phyloP scores from a whole-genome alignment of 768 basidiomycete species.

The Pulveroboletus sp. region DNA sequence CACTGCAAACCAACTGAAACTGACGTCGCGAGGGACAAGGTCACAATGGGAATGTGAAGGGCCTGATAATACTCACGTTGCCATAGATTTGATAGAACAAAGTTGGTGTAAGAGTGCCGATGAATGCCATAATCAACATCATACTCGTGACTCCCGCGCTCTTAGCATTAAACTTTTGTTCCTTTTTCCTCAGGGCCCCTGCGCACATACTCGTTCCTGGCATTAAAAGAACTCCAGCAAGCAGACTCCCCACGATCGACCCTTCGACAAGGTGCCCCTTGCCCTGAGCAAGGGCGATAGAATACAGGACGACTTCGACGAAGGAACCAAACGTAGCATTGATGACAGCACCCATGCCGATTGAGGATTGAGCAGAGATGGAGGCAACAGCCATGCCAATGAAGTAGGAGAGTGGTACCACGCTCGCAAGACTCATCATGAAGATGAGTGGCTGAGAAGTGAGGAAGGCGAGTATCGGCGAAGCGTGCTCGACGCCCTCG shows the following conservation, averaged over 20 bases:
- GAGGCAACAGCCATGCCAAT: slow-evolving; percentile 99
- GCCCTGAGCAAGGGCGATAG: slow-evolving; percentile 82
- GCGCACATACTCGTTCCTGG: slow-evolving; percentile 95
- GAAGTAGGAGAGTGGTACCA: slow-evolving; percentile 98
- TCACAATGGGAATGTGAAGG: slow-evolving; percentile 1
- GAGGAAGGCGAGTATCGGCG: slow-evolving; percentile 64
- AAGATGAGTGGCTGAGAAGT: slow-evolving; percentile 81
- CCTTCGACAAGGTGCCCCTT: slow-evolving; percentile 97
- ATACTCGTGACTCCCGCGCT: slow-evolving; percentile 98
- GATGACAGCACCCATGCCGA: slow-evolving; percentile 99
- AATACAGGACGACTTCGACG: slow-evolving; percentile 94
- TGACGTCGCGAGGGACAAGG: slow-evolving; percentile 31
- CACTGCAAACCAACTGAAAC: slow-evolving; percentile 87
- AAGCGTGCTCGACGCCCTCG: slow-evolving; percentile 60
- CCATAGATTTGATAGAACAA: slow-evolving; percentile 98
- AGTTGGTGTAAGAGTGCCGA: slow-evolving; percentile 92
- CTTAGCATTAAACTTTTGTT: slow-evolving; percentile 99
- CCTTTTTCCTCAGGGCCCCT: slow-evolving; percentile 85
- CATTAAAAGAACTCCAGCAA: slow-evolving; percentile 96
- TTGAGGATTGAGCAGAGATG: slow-evolving; percentile 97
- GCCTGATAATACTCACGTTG: slow-evolving; percentile 60
- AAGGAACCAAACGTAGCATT: slow-evolving; percentile 99
- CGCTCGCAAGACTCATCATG: slow-evolving; percentile 76
- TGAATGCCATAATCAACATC: slow-evolving; percentile 99
- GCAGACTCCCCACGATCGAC: slow-evolving; percentile 89